A percentile compares a stretch with the other conserved stretches of the same genome.
Conservation (phyloP, 208 protist species). For the Trichomonas gallinae region DNA sequence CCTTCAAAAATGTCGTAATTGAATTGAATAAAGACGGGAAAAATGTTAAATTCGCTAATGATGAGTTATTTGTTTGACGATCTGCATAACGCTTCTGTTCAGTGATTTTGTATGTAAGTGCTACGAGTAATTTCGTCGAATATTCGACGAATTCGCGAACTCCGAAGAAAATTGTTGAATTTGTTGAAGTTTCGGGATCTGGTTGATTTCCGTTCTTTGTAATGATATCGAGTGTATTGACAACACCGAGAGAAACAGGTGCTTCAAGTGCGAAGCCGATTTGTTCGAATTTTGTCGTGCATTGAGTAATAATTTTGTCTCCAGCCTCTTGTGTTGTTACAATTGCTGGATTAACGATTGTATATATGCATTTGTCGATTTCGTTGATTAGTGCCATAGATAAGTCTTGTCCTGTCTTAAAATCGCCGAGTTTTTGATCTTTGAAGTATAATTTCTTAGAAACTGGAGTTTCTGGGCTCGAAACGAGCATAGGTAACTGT, state of each 20-base stretch:
- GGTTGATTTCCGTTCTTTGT: not conserved
- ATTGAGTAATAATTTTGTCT: not conserved
- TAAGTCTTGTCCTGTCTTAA: too few species aligned
- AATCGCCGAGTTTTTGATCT: not conserved
- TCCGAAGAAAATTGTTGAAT: not conserved
- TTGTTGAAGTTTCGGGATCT: not conserved
- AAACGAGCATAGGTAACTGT: not conserved
- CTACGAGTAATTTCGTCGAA: not conserved
- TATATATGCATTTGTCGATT: not conserved
- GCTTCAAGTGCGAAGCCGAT: not conserved
- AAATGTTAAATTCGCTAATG: not conserved
- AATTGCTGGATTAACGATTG: not conserved
- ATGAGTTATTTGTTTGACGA: not conserved
- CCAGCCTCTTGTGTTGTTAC: not conserved
- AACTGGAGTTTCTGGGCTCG: not conserved
- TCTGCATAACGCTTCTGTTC: not conserved
- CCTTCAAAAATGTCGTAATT: not conserved
- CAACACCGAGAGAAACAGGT: not conserved
- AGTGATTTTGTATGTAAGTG: not conserved
- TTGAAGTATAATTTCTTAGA: not conserved
- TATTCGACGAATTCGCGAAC: not conserved
- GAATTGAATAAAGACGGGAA: not conserved
- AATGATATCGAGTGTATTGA: not conserved
- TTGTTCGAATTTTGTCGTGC: not conserved
- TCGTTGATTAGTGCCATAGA: not conserved